These are phyloP conservation scores for Goffeauzyma gilvescens DNA, from an alignment of 768 basidiomycete genomes.

Conservation along the genomic window DNA sequence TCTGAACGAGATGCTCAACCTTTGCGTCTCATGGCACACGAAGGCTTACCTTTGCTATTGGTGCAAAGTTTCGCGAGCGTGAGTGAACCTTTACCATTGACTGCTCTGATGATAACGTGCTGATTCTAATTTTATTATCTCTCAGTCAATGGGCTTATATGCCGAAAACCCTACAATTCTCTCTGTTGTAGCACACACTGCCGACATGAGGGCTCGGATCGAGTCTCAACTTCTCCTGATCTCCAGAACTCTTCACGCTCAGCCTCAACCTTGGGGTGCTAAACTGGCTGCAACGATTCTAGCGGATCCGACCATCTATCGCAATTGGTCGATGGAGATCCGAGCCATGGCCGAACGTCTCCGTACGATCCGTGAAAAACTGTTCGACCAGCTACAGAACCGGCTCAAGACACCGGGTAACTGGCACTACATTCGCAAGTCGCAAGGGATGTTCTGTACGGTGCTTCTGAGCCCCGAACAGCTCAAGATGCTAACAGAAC, in stretches of 20 bases:
- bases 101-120: neutral
- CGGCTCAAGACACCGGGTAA: conserved; percentile 75
- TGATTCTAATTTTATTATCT: neutral
- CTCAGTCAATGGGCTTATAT: conserved; percentile 31
- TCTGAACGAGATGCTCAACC: conserved; percentile 24
- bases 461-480: conserved; percentile 18
- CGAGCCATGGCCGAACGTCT: conserved; percentile 91
- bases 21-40: conserved; percentile 25
- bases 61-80: conserved; percentile 30
- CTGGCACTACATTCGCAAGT: conserved; percentile 86
- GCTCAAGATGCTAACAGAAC: conserved; percentile 15
- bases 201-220: conserved; percentile 21
- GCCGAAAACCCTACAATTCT: conserved; percentile 29
- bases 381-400: conserved; percentile 58
- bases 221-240: conserved; percentile 27
- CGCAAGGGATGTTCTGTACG: conserved; percentile 87
- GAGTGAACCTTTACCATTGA: conserved; percentile 7
- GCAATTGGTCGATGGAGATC: conserved; percentile 78
- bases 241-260: conserved; percentile 23
- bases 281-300: conserved; percentile 40
- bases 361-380: conserved; percentile 70
- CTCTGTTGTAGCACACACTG: conserved; percentile 21
- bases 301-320: conserved; percentile 50
- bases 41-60: conserved; percentile 24
- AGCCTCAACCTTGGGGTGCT: conserved; percentile 30